These are phyloP conservation scores for Phytophthora europaea DNA, from an alignment of 352 stramenopile species.

Conservation along the genomic window DNA sequence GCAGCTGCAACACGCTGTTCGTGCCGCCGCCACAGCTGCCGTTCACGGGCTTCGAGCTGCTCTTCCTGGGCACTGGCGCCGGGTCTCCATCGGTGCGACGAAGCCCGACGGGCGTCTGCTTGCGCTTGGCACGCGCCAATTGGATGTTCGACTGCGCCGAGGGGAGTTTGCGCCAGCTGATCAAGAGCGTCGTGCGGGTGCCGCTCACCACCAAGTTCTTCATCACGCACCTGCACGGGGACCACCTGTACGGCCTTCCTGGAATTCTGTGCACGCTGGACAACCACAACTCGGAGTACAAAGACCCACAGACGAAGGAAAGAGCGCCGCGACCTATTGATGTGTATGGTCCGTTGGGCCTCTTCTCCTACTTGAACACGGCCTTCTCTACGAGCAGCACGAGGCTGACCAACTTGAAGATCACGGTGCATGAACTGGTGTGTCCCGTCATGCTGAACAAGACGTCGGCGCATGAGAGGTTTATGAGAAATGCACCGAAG, in stretches of 20 bases:
- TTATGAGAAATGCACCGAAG: slow-evolving; percentile 61
- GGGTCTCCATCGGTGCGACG: slow-evolving; percentile 76
- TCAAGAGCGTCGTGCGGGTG: slow-evolving; percentile 80
- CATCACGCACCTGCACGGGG: slow-evolving; percentile 86
- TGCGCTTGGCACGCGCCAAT: slow-evolving; percentile 72
- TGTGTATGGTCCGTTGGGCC: slow-evolving; percentile 80
- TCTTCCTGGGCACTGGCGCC: slow-evolving; percentile 86
- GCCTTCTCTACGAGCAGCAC: slow-evolving; percentile 73
- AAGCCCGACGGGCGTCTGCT: slow-evolving; percentile 69
- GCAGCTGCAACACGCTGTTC: slow-evolving; percentile 69
- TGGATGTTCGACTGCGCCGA: slow-evolving; percentile 93
- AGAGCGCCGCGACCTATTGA: slow-evolving; percentile 60
- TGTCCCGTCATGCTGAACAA: slow-evolving; percentile 56
- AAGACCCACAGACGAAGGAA: slow-evolving; percentile 65
- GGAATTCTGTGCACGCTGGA: slow-evolving; percentile 88
- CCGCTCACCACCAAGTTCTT: slow-evolving; percentile 89
- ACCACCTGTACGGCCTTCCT: slow-evolving; percentile 87
- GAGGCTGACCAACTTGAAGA: slow-evolving; percentile 70
- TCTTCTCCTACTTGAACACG: slow-evolving; percentile 86
- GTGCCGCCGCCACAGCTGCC: slow-evolving; percentile 45
- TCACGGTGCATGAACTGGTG: slow-evolving; percentile 85
- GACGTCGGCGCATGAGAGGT: slow-evolving; percentile 66
- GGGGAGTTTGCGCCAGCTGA: slow-evolving; percentile 82
- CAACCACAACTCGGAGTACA: slow-evolving; percentile 75
- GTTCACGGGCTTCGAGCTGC: slow-evolving; percentile 88